These are phyloP conservation scores for Trichomonascaceae sp. DNA, from an alignment of 1,139 yeast genomes.

Conservation along the genomic window DNA sequence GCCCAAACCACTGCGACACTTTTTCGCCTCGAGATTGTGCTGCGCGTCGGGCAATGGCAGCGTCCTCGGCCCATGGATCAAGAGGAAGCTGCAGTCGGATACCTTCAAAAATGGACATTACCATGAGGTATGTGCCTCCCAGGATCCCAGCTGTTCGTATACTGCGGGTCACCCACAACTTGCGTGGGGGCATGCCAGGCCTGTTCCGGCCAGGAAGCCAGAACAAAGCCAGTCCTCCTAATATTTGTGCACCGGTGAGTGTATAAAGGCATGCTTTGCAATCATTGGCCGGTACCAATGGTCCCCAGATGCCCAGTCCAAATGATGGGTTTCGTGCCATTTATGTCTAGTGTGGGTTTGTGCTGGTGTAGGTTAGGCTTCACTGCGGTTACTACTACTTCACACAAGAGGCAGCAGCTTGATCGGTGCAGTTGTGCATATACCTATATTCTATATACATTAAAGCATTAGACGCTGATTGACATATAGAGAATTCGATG, in stretches of 20 bases:
- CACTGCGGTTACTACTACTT: too few species aligned
- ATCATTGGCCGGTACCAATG: conserved; percentile 26
- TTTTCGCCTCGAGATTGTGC: conserved; percentile 10
- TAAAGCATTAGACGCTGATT: too few species aligned
- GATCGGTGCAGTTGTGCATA: too few species aligned
- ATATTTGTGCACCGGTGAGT: conserved; percentile 18
- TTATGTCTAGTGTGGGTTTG: too few species aligned
- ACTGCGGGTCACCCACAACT: conserved; percentile 14
- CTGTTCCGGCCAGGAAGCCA: conserved; percentile 16
- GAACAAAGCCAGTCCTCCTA: conserved; percentile 19
- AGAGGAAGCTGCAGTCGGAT: conserved; percentile 18
- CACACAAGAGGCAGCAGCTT: too few species aligned
- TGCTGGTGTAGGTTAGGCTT: too few species aligned
- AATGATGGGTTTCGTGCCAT: conserved; percentile 22
- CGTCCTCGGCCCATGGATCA: conserved; percentile 28
- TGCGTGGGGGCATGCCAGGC: neutral
- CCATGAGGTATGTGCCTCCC: conserved; percentile 19
- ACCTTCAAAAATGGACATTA: conserved; percentile 18
- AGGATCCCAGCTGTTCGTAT: conserved; percentile 14
- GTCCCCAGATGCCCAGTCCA: conserved; percentile 26
- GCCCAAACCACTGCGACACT: conserved; percentile 24
- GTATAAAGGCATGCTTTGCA: conserved; percentile 21
- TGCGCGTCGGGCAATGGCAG: conserved; percentile 18
- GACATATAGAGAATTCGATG: too few species aligned
- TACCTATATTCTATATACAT: too few species aligned